Percentiles rank a stretch among this genome's conserved stretches.
Evolutionary conservation across 768 basidiomycete genomes (phyloP).

Genomic region (Mycena haematopus): DNA sequence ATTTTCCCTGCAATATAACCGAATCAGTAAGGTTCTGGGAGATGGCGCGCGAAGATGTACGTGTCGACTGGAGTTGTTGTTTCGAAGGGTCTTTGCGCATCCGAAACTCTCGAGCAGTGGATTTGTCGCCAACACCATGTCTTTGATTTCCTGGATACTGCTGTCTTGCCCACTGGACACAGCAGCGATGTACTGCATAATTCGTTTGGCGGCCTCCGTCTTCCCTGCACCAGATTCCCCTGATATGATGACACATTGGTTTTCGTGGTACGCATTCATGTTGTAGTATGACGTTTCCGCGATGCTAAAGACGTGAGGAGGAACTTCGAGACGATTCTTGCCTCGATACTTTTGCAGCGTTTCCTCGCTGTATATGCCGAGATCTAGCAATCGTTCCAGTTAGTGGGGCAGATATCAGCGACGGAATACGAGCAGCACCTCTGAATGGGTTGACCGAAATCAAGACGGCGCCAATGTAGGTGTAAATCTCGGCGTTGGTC

Average conservation of each 20-base stretch:
- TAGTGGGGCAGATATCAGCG: constrained; percentile 17
- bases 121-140: constrained; percentile 99
- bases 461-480: constrained; percentile 97
- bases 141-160: constrained; percentile 97
- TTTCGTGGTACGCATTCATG: constrained; percentile 99
- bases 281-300: constrained; percentile 98
- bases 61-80: constrained; percentile 98
- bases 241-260: constrained; percentile 99
- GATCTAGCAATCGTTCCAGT: constrained; percentile 58
- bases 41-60: constrained; percentile 53
- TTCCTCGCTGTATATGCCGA: constrained; percentile 97
- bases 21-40: constrained; percentile 26
- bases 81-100: constrained; percentile 97
- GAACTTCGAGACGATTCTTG: constrained; percentile 97
- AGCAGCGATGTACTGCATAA: constrained; percentile 99
- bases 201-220: constrained; percentile 98
- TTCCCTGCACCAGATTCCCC: constrained; percentile 99
- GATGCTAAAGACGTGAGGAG: constrained; percentile 97
- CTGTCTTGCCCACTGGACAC: constrained; percentile 89
- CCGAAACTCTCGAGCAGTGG: constrained; percentile 97
- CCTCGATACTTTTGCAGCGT: constrained; percentile 85
- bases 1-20: constrained; percentile 78
- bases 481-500: constrained; percentile 96
- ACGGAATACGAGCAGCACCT: constrained; percentile 54
- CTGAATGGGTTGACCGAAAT: constrained; percentile 99